Conservation (phyloP, 106 monocot genomes). For the Allium fistulosum region DNA sequence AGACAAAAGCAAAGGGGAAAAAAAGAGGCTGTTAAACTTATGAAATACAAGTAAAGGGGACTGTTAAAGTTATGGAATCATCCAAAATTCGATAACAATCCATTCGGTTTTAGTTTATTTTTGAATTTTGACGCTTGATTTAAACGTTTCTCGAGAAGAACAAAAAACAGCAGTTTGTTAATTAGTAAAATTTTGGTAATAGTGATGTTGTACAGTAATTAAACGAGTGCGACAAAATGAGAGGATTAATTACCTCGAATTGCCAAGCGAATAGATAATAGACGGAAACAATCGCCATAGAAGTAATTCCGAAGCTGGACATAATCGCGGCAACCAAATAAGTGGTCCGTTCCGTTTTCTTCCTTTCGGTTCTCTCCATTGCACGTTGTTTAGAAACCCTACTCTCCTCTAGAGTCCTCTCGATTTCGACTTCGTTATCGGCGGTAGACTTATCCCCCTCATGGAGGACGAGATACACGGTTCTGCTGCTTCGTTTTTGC, state of each 20-base stretch:
- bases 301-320: conserved; percentile 89
- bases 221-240: no score
- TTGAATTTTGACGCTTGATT: no score
- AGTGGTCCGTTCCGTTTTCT: conserved; percentile 61
- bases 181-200: no score
- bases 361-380: conserved; percentile 48
- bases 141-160: no score
- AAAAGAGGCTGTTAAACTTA: no score
- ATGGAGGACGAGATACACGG: conserved; percentile 15
- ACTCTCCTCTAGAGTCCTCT: conserved; percentile 4
- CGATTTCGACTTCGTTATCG: neutral
- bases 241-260: conserved; percentile 49
- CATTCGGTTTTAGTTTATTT: no score
- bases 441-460: neutral
- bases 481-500: neutral
- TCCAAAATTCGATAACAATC: no score
- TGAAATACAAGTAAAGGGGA: no score
- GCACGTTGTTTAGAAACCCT: conserved; percentile 15
- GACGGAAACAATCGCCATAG: conserved; percentile 88
- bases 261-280: conserved; percentile 96
- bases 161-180: no score
- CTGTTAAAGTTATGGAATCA: no score
- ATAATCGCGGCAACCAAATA: conserved; percentile 81
- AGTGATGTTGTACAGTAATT: no score
- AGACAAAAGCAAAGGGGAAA: no score